Evolutionary conservation across 305 asterid species (phyloP).

Genomic region (Fraxinus paxiana): DNA sequence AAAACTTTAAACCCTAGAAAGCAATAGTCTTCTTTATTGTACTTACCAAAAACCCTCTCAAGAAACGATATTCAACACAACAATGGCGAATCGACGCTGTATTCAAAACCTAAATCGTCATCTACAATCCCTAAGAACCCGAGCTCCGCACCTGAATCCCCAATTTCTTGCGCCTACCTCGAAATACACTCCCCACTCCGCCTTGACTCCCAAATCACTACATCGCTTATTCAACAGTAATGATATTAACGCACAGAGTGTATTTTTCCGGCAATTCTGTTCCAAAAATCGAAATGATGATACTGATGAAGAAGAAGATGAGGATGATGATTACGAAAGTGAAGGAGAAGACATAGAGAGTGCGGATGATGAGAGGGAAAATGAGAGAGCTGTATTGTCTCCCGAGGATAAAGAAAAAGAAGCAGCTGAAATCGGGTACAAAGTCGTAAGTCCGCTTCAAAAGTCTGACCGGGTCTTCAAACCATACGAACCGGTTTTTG

Average conservation of each 20-base stretch:
- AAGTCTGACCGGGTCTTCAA: conserved; percentile 58
- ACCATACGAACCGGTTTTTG: conserved; percentile 70
- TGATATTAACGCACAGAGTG: conserved; percentile 13
- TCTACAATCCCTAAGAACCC: conserved; percentile 34
- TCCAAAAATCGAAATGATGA: conserved; percentile 28
- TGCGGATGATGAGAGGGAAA: conserved; percentile 9
- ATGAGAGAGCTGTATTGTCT: conserved; percentile 33
- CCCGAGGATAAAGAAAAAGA: conserved; percentile 57
- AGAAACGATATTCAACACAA: conserved; percentile 10
- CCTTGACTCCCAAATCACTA: conserved; percentile 17
- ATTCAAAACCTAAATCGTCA: conserved; percentile 41
- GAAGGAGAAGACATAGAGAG: conserved; percentile 25
- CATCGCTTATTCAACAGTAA: conserved; percentile 17
- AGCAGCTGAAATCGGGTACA: conserved; percentile 82
- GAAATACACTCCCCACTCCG: conserved; percentile 23
- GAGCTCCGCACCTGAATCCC: conserved; percentile 26
- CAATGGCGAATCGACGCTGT: conserved; percentile 77
- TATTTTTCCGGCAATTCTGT: conserved; percentile 33
- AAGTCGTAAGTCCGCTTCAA: conserved; percentile 65
- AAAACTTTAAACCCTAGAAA: not conserved
- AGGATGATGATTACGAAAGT: conserved; percentile 35
- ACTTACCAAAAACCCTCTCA: not conserved
- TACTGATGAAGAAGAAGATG: conserved; percentile 26
- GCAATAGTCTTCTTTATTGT: not conserved
- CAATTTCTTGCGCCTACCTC: conserved; percentile 29